phyloP scores from a whole-genome alignment of 768 basidiomycete genomes.

The Mycena chlorophos region DNA sequence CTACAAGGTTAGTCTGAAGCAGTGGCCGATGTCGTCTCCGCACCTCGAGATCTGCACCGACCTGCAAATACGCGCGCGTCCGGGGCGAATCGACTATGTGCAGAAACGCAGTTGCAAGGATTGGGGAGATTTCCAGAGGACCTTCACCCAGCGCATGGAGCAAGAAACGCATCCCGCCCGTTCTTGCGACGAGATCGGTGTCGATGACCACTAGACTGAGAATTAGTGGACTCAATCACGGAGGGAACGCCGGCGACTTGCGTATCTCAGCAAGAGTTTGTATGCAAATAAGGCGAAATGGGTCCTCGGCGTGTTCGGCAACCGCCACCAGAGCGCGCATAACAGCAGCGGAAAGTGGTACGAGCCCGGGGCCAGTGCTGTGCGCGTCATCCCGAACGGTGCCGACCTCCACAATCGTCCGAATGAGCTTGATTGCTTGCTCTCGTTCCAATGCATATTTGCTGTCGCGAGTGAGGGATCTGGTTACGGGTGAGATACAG shows the following conservation, averaged over 20 bases:
- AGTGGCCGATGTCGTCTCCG: constrained; percentile 13
- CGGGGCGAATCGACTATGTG: constrained; percentile 84
- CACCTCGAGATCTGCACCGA: constrained; percentile 91
- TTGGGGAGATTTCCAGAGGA: constrained; percentile 75
- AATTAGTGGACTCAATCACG: not conserved
- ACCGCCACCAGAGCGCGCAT: constrained; percentile 91
- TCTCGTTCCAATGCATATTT: constrained; percentile 85
- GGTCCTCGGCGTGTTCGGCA: constrained; percentile 90
- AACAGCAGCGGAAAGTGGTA: constrained; percentile 71
- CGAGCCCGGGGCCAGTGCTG: constrained; percentile 42
- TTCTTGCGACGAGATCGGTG: constrained; percentile 73
- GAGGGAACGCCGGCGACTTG: constrained; percentile 38
- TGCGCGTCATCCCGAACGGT: constrained; percentile 53
- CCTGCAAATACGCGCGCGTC: constrained; percentile 71
- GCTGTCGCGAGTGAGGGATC: constrained; percentile 83
- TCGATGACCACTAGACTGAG: constrained; percentile 75
- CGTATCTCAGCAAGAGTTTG: constrained; percentile 90
- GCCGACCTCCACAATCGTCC: constrained; percentile 77
- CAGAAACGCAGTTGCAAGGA: constrained; percentile 78
- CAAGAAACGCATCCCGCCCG: constrained; percentile 84
- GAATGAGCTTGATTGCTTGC: constrained; percentile 88
- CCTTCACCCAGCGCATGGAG: constrained; percentile 90
- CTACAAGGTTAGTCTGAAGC: not conserved
- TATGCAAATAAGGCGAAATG: constrained; percentile 77
- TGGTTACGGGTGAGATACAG: constrained; percentile 30